These are phyloP conservation scores for Coniochaeta sp. DNA, from an alignment of 2,329 filamentous ascomycete genomes.

Conservation along the genomic window DNA sequence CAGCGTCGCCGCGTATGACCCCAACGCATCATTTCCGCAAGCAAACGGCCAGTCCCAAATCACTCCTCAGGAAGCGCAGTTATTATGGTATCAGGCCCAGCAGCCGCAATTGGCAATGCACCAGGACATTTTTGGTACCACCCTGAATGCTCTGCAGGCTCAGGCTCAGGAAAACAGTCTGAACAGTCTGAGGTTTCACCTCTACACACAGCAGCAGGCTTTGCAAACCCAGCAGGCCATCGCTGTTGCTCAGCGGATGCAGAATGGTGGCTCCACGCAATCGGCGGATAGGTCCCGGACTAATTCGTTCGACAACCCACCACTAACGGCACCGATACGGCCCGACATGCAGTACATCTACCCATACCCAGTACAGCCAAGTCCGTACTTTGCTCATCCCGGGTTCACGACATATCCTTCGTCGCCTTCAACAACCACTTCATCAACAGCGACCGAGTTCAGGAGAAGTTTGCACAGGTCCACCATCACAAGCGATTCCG, in stretches of 20 bases:
- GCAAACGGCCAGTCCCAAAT: conserved; percentile 23
- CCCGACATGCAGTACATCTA: conserved; percentile 48
- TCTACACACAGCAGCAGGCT: conserved; percentile 30
- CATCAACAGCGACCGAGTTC: conserved; percentile 37
- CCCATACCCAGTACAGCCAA: conserved; percentile 30
- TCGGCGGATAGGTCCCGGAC: conserved; percentile 47
- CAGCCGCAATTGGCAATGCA: conserved; percentile 35
- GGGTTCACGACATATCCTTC: conserved; percentile 49
- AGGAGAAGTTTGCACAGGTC: conserved; percentile 52
- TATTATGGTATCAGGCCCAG: conserved; percentile 40
- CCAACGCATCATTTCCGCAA: conserved; percentile 31
- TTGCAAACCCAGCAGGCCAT: conserved; percentile 28
- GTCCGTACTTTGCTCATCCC: conserved; percentile 40
- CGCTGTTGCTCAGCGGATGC: conserved; percentile 36
- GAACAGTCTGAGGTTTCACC: conserved; percentile 35
- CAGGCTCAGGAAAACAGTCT: no score
- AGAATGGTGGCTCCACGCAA: conserved; percentile 24
- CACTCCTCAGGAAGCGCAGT: conserved; percentile 31
- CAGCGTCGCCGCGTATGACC: conserved; percentile 41
- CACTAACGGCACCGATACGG: conserved; percentile 49
- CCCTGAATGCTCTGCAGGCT: conserved; percentile 12
- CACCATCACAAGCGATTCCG: conserved; percentile 39
- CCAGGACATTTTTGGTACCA: conserved; percentile 21
- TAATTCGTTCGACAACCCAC: conserved; percentile 56
- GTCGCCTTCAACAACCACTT: conserved; percentile 40